phyloP scores from a whole-genome alignment of 441 rosid species.

The Cnidoscolus chayamansa region DNA sequence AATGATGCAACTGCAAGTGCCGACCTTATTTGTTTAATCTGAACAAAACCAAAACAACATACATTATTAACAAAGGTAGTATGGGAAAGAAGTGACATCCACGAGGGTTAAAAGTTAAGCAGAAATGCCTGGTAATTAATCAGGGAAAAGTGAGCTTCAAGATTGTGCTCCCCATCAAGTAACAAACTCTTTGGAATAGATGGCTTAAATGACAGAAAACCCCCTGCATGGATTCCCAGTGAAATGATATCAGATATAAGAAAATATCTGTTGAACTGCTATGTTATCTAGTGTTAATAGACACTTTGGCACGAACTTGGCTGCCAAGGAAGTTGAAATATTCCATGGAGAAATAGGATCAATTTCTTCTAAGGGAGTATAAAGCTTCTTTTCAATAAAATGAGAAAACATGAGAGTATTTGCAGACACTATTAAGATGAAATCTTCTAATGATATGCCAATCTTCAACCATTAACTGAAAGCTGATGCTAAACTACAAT shows the following conservation, averaged over 20 bases:
- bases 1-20: slow-evolving; percentile 88
- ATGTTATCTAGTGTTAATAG: not conserved
- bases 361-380: not conserved
- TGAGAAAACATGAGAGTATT: not conserved
- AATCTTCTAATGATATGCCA: not conserved
- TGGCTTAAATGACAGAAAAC: slow-evolving; percentile 84
- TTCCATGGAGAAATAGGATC: not conserved
- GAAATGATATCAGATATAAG: not conserved
- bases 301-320: slow-evolving; percentile 2
- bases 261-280: not conserved
- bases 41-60: slow-evolving; percentile 28
- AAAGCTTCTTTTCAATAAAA: not conserved
- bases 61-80: slow-evolving; percentile 21
- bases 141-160: slow-evolving; percentile 74
- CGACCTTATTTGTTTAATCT: slow-evolving; percentile 90
- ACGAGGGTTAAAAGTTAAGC: slow-evolving; percentile 23
- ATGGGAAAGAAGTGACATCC: slow-evolving; percentile 13
- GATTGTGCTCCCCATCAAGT: slow-evolving; percentile 77
- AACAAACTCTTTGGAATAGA: slow-evolving; percentile 80
- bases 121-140: slow-evolving; percentile 78
- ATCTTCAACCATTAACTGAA: slow-evolving; percentile 10
- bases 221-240: slow-evolving; percentile 55
- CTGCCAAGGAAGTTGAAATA: not conserved
- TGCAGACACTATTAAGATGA: not conserved
- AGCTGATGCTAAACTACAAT: not conserved